Evolutionary conservation across 2,329 filamentous ascomycete genomes (phyloP), one percentile per base, ranked within the genome.

Genomic region (Aspergillus piperis): DNA sequence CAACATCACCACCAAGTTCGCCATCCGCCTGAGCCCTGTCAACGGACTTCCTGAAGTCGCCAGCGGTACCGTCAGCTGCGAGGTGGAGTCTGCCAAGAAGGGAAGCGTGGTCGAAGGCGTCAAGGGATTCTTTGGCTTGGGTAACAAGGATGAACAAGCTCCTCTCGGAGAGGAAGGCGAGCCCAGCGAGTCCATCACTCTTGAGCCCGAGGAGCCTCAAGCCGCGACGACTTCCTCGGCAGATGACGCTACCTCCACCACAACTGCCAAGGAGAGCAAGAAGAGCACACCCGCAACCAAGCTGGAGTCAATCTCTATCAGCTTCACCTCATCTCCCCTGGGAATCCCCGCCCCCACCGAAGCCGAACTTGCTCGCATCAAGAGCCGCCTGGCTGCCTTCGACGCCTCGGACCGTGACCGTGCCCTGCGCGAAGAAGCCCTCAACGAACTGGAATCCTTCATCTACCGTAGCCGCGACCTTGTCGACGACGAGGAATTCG

Each of bases 111-210:
- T 97, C 51, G 94, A 96, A 71, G 93, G 92, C 47, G 91, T 98
- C 66, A 99, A 99, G 83, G 96, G 93, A 65, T 86, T 97, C 64
- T 96, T 99, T 72, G 95, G 95, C 5, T 93, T 98, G 73, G 95
- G 94, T 71, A 92, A 91, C 79, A 96, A 96, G 78, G 90, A 90
- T 64, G 90, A 94, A 58, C 90, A 96, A 77, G 83, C 85, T 64
- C 80, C 84, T 7, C 72, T 96, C 36, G 84, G 86, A 61, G 90
- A 88, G 52, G 84, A 84, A 21, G 86, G 83, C 44, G 75, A 78
- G 25, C 72, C 78, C 2, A 81, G 83, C 57, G 81, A 78, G 66
- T 75, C 81, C 10, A 78, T 83, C 58, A 76, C 78, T 15, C 75
- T 81, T 54, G 76, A 80, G 53, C 68, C 73, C 27, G 80, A 83